phyloP scores from a whole-genome alignment of 805 yeast species.

The Peterozyma toletana region DNA sequence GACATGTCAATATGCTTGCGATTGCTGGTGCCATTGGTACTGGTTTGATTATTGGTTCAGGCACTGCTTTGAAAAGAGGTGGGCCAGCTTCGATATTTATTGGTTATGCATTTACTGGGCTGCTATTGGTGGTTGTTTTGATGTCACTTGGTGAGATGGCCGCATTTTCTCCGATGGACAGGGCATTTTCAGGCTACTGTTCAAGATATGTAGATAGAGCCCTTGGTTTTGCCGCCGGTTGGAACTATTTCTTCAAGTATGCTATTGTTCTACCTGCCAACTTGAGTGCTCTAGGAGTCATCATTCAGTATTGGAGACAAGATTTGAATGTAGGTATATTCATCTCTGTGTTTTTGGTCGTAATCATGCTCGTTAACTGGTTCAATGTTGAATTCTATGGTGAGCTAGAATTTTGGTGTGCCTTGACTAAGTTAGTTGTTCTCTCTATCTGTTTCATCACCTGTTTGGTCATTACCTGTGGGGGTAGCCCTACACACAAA shows the following conservation, averaged over 20 bases:
- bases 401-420: constrained; percentile 48
- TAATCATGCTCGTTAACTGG: constrained; percentile 40
- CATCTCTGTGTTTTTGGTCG: constrained; percentile 47
- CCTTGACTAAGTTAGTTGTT: constrained; percentile 38
- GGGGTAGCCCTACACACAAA: constrained; percentile 55
- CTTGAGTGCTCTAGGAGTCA: constrained; percentile 52
- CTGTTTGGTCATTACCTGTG: constrained; percentile 39
- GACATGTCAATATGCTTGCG: constrained; percentile 56
- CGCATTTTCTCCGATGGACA: constrained; percentile 43
- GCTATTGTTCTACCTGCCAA: constrained; percentile 44
- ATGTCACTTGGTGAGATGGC: constrained; percentile 51
- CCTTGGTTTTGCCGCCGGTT: constrained; percentile 46
- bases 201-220: constrained; percentile 50
- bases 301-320: constrained; percentile 47
- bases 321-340: constrained; percentile 46
- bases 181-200: constrained; percentile 49
- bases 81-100: constrained; percentile 63
- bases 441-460: constrained; percentile 43
- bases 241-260: constrained; percentile 51
- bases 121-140: constrained; percentile 61
- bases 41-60: constrained; percentile 73
- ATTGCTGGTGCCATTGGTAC: constrained; percentile 83
- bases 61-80: constrained; percentile 57
- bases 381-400: constrained; percentile 50
- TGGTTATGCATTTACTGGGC: constrained; percentile 63